These are phyloP conservation scores for Linum lewisii DNA, from an alignment of 345 rosid species.

Conservation along the genomic window DNA sequence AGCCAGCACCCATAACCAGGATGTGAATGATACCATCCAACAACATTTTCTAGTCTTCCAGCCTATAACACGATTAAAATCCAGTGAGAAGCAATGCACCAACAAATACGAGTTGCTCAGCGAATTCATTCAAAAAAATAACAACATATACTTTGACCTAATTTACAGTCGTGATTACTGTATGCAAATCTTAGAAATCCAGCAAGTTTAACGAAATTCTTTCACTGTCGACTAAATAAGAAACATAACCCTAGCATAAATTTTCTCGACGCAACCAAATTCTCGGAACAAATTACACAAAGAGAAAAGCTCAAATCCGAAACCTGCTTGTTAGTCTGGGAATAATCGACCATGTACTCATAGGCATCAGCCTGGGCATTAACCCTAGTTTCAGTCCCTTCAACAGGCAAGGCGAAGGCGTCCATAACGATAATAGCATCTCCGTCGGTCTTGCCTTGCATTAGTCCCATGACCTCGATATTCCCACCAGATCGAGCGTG, in stretches of 20 bases:
- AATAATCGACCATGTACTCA: constrained; percentile 98
- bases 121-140: not conserved
- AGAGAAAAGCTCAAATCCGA: not conserved
- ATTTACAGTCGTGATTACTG: too few relatives aligned
- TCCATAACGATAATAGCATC: constrained; percentile 97
- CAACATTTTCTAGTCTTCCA: constrained; percentile 90
- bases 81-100: not conserved
- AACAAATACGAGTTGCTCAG: not conserved
- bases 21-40: constrained; percentile 96
- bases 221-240: not conserved
- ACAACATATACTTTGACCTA: not conserved
- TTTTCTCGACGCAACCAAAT: not conserved
- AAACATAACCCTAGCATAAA: not conserved
- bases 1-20: constrained; percentile 99
- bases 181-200: not conserved
- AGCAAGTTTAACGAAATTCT: not conserved
- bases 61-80: constrained; percentile 36
- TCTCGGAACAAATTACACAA: not conserved
- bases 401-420: constrained; percentile 98
- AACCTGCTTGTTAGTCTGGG: constrained; percentile 95
- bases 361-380: constrained; percentile 99
- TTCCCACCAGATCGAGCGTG: constrained; percentile 99
- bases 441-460: constrained; percentile 98
- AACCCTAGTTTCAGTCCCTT: constrained; percentile 96
- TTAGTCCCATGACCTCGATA: constrained; percentile 97